These are phyloP conservation scores for Aspergillus tanneri DNA, from an alignment of 2,329 filamentous ascomycete species.

Conservation along the genomic window DNA sequence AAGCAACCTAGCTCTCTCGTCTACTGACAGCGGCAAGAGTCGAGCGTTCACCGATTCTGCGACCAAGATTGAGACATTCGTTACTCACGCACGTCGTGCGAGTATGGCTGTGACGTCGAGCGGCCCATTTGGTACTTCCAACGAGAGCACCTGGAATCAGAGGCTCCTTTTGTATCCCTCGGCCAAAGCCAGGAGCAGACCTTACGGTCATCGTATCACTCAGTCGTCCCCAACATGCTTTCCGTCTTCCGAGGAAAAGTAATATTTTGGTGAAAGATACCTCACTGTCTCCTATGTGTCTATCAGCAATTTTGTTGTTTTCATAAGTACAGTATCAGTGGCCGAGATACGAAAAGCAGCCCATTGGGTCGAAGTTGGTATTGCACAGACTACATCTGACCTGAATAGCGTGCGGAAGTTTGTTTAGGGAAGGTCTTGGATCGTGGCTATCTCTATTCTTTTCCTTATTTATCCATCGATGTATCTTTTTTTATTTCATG, in stretches of 20 bases:
- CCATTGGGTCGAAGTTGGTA: not conserved
- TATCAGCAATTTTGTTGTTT: not conserved
- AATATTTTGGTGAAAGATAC: not conserved
- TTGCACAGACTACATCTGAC: not conserved
- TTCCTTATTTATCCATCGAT: not conserved
- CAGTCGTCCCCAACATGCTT: constrained; percentile 24
- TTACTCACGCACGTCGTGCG: constrained; percentile 17
- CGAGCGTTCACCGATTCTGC: constrained; percentile 3
- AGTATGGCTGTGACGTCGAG: constrained; percentile 8
- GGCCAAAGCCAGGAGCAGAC: constrained; percentile 2
- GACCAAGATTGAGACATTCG: constrained; percentile 8
- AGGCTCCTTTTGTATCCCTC: constrained; percentile 12
- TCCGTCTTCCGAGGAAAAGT: constrained; percentile 5
- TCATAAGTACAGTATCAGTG: not conserved
- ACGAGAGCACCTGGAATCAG: constrained; percentile 13
- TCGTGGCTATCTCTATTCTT: not conserved
- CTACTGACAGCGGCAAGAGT: constrained; percentile 3
- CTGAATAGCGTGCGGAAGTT: not conserved
- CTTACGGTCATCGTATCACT: constrained; percentile 22
- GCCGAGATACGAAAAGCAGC: not conserved
- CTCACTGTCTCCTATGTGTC: not conserved
- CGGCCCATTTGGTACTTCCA: constrained; percentile 2
- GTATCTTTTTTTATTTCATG: too few relatives aligned
- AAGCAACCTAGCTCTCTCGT: constrained; percentile 5
- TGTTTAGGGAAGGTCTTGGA: not conserved